Conservation (phyloP, 495 filamentous ascomycete species). For the Talaromyces stipitatus region DNA sequence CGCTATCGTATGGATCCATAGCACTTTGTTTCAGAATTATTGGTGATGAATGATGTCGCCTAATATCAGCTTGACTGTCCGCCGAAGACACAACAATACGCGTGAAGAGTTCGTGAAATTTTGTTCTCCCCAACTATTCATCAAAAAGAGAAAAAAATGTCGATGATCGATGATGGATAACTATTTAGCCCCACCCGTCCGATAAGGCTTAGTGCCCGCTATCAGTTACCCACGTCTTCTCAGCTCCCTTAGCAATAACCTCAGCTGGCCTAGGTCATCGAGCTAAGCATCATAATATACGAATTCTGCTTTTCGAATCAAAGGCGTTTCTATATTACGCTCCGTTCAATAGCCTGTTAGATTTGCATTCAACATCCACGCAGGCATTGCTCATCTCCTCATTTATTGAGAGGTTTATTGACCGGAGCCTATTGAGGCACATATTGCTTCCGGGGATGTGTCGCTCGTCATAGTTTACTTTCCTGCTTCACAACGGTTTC, state of each 20-base stretch:
- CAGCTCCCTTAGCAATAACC: not conserved
- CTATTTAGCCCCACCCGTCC: conserved; percentile 15
- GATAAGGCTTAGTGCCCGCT: conserved; percentile 10
- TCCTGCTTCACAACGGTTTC: too few relatives aligned
- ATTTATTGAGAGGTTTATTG: conserved; percentile 4
- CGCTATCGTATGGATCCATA: conserved; percentile 83
- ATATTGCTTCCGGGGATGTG: too few relatives aligned
- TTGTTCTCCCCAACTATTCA: not conserved
- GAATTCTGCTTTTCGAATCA: not conserved
- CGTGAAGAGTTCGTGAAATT: not conserved
- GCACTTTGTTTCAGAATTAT: not conserved
- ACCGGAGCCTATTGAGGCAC: not conserved
- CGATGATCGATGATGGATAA: not conserved
- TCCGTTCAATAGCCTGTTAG: too few relatives aligned
- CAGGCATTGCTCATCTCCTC: not conserved
- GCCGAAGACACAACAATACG: not conserved
- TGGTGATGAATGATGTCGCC: not conserved
- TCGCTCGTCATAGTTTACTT: not conserved
- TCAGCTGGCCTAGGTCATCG: not conserved
- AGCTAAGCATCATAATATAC: not conserved
- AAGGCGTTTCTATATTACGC: not conserved
- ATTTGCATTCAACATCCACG: not conserved
- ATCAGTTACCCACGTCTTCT: not conserved
- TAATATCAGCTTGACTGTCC: not conserved
- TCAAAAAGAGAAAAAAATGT: not conserved